These are phyloP conservation scores for Quercus mongolica DNA, from an alignment of 306 rosid genomes.

Conservation along the genomic window DNA sequence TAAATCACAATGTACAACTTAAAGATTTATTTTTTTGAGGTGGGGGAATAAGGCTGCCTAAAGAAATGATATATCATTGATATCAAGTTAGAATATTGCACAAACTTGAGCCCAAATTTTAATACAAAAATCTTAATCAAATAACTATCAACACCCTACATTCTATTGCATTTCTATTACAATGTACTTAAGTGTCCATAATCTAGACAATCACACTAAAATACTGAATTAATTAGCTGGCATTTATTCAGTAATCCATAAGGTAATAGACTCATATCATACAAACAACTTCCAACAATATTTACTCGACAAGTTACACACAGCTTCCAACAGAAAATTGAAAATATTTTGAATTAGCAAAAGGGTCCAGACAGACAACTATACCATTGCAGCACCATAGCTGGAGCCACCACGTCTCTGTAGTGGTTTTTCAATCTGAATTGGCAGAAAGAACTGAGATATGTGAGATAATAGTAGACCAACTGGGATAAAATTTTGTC, in stretches of 20 bases:
- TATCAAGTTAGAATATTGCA: neutral
- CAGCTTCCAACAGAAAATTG: no score
- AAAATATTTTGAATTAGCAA: no score
- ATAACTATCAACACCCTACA: neutral
- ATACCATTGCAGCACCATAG: no score
- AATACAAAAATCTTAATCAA: neutral
- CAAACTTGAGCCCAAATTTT: neutral
- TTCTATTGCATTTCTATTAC: neutral
- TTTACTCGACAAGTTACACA: neutral
- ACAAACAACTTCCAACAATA: neutral
- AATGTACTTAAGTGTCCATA: neutral
- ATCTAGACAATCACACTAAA: neutral
- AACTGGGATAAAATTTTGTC: no score
- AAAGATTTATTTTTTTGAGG: neutral
- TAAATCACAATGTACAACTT: neutral
- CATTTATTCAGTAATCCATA: neutral
- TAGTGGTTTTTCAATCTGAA: neutral
- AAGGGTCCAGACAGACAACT: no score
- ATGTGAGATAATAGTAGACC: no score
- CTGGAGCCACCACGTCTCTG: no score
- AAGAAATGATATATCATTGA: neutral
- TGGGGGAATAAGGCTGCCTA: neutral
- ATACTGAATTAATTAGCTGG: neutral
- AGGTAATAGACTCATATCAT: neutral
- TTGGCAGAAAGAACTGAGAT: no score